Conservation (phyloP, 768 basidiomycete species). For the Ramaria sp. region DNA sequence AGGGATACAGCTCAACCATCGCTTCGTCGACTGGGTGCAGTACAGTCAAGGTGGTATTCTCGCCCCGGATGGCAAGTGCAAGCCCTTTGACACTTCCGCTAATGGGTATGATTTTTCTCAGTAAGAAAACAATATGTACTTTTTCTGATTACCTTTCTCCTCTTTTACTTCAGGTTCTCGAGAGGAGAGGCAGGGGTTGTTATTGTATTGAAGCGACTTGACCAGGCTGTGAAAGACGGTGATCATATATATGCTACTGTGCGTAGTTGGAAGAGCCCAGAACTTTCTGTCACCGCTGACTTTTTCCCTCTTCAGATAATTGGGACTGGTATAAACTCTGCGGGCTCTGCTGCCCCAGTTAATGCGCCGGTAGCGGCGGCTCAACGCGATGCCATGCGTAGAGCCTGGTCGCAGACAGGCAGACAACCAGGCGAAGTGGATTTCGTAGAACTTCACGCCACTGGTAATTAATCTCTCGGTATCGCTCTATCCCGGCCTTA, state of each 20-base stretch:
- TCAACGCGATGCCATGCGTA: constrained; percentile 27
- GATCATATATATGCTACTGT: constrained; percentile 12
- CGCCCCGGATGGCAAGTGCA: constrained; percentile 12
- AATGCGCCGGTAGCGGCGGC: constrained; percentile 27
- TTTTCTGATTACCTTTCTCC: too few species aligned
- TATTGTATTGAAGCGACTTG: constrained; percentile 9
- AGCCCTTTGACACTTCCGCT: constrained; percentile 12
- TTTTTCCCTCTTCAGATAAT: constrained; percentile 23
- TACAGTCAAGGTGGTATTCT: not conserved
- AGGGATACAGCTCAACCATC: constrained; percentile 12
- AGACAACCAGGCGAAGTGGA: constrained; percentile 9
- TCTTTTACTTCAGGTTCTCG: not conserved
- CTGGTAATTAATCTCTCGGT: constrained; percentile 8
- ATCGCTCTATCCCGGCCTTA: not conserved
- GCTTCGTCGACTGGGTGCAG: constrained; percentile 8
- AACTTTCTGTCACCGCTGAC: not conserved
- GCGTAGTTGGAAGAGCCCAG: not conserved
- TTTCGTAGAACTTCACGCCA: constrained; percentile 13
- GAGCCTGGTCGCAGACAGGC: constrained; percentile 13
- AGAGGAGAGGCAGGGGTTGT: constrained; percentile 8
- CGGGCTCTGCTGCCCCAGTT: constrained; percentile 26
- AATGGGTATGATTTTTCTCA: constrained; percentile 7
- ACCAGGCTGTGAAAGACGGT: constrained; percentile 9
- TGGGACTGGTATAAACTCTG: constrained; percentile 28
- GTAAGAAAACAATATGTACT: too few species aligned